Conservation (phyloP, 768 basidiomycete genomes). For the Amanita jacksonii region DNA sequence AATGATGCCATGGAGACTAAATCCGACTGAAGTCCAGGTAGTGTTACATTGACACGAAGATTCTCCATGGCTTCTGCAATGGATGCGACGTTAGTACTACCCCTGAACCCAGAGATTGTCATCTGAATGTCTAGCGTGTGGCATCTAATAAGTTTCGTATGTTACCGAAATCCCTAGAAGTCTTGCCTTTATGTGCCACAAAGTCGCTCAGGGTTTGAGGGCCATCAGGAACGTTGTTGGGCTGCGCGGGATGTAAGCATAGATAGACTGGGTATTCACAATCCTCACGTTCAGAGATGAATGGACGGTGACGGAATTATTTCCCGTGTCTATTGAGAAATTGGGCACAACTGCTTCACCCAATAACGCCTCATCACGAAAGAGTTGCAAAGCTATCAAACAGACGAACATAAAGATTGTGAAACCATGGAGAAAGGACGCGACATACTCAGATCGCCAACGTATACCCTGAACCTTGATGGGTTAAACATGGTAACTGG, state of each 20-base stretch:
- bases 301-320: constrained; percentile 42
- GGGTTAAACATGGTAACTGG: constrained; percentile 59
- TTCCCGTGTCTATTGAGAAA: constrained; percentile 47
- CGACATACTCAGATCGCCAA: constrained; percentile 55
- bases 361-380: constrained; percentile 38
- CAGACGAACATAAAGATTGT: neutral
- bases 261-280: neutral
- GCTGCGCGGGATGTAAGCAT: constrained; percentile 21
- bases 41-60: constrained; percentile 41
- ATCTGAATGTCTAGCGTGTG: constrained; percentile 42
- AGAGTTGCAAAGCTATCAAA: constrained; percentile 44
- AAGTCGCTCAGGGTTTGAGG: constrained; percentile 59
- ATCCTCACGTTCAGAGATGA: constrained; percentile 41
- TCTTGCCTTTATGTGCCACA: constrained; percentile 45
- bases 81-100: constrained; percentile 51
- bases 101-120: constrained; percentile 45
- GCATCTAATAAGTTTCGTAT: no score
- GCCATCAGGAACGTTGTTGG: constrained; percentile 52
- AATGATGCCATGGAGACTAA: constrained; percentile 49
- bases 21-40: constrained; percentile 52
- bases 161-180: no score
- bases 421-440: neutral
- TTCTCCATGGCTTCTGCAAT: constrained; percentile 52
- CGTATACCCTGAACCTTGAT: constrained; percentile 49
- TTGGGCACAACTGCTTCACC: constrained; percentile 57